Conservation (phyloP, 2,329 filamentous ascomycete genomes). For the Talaromyces sp. region DNA sequence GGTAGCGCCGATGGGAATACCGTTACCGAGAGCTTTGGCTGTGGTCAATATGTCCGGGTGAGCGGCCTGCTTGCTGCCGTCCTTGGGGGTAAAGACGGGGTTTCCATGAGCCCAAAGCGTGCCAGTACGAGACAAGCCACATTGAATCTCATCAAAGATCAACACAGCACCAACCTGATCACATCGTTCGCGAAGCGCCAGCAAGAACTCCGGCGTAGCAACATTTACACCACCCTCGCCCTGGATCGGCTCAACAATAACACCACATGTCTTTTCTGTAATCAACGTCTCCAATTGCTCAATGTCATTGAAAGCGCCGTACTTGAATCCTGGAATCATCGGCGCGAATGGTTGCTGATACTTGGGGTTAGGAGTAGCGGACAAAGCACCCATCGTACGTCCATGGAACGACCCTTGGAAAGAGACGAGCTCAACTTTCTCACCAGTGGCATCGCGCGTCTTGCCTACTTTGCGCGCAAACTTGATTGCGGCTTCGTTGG, state of each 20-base stretch:
- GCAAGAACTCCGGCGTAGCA: conserved; percentile 76
- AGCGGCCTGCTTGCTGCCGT: conserved; percentile 54
- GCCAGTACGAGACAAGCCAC: conserved; percentile 82
- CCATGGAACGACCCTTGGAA: conserved; percentile 94
- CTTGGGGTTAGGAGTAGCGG: conserved; percentile 96
- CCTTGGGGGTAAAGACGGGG: conserved; percentile 53
- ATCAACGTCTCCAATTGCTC: conserved; percentile 67
- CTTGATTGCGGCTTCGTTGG: conserved; percentile 96
- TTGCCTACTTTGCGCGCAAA: conserved; percentile 92
- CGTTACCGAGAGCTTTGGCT: conserved; percentile 94
- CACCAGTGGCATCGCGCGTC: conserved; percentile 63
- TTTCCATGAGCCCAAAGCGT: conserved; percentile 81
- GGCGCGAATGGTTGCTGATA: conserved; percentile 94
- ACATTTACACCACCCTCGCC: conserved; percentile 91
- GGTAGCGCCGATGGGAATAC: conserved; percentile 88
- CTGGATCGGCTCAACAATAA: conserved; percentile 95
- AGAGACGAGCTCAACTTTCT: conserved; percentile 80
- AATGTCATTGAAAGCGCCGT: conserved; percentile 82
- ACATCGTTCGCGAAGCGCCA: conserved; percentile 78
- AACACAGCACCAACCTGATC: conserved; percentile 82
- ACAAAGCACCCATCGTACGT: conserved; percentile 89
- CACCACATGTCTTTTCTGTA: conserved; percentile 82
- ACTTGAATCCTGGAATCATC: conserved; percentile 90
- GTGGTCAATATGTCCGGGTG: conserved; percentile 93
- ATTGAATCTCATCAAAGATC: conserved; percentile 97